These are phyloP conservation scores for Lachnellula subtilissima DNA, from an alignment of 2,329 filamentous ascomycete species.

Conservation along the genomic window DNA sequence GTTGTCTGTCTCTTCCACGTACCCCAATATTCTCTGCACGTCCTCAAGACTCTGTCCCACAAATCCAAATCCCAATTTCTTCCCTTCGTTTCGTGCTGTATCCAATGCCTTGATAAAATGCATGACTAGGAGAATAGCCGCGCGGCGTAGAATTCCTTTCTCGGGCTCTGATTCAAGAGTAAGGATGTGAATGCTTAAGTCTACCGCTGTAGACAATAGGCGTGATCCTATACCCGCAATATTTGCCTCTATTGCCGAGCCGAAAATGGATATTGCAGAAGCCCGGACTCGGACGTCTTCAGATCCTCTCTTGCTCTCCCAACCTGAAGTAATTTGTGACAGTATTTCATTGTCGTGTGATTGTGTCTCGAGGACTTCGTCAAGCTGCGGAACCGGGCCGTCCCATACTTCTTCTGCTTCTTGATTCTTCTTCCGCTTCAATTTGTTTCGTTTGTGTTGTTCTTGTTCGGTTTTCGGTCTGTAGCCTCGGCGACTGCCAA, in stretches of 20 bases:
- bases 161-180: conserved; percentile 56
- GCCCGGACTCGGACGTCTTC: conserved; percentile 68
- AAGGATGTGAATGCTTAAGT: conserved; percentile 59
- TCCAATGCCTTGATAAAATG: conserved; percentile 58
- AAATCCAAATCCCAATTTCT: conserved; percentile 48
- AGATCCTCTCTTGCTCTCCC: conserved; percentile 59
- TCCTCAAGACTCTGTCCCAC: conserved; percentile 53
- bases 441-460: conserved; percentile 47
- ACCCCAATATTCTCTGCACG: conserved; percentile 56
- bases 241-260: conserved; percentile 55
- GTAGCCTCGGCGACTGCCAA: conserved; percentile 59
- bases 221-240: conserved; percentile 49
- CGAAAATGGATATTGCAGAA: conserved; percentile 64
- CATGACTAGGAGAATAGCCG: conserved; percentile 60
- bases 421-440: conserved; percentile 44
- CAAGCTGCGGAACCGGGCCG: conserved; percentile 46
- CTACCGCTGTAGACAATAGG: conserved; percentile 52
- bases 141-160: conserved; percentile 60
- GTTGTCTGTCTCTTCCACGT: conserved; percentile 60
- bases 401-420: conserved; percentile 52
- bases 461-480: conserved; percentile 54
- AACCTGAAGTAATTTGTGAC: conserved; percentile 58
- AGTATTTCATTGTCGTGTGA: conserved; percentile 43
- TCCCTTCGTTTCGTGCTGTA: conserved; percentile 42
- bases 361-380: conserved; percentile 33